phyloP scores from a whole-genome alignment of 805 yeast genomes.

The Blastobotrys americana region DNA sequence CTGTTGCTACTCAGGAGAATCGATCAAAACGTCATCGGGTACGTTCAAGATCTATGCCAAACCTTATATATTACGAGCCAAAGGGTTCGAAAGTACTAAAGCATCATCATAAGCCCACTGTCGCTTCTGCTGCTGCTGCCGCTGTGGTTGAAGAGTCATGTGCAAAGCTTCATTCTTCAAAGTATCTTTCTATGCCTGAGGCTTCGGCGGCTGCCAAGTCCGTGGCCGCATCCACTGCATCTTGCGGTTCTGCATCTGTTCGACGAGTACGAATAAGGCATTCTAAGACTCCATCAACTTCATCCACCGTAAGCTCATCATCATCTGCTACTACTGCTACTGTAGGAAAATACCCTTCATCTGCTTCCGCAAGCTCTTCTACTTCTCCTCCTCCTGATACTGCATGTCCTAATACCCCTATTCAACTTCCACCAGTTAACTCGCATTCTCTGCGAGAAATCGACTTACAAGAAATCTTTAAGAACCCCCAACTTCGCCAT shows the following conservation, averaged over 20 bases:
- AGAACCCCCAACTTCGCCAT: conserved; percentile 87
- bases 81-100: not conserved
- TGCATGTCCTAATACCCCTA: conserved; percentile 5
- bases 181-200: conserved; percentile 2
- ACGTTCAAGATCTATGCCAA: conserved; percentile 20
- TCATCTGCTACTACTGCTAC: conserved; percentile 6
- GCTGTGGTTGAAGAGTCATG: not conserved
- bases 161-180: not conserved
- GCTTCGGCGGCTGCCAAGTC: conserved; percentile 8
- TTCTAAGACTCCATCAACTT: not conserved
- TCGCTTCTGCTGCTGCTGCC: not conserved
- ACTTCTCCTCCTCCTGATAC: conserved; percentile 8
- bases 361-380: not conserved
- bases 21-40: conserved; percentile 12
- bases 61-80: conserved; percentile 12
- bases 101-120: not conserved
- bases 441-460: conserved; percentile 75
- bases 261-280: not conserved
- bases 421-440: conserved; percentile 70
- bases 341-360: not conserved
- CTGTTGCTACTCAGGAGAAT: no score
- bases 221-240: not conserved
- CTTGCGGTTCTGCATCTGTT: not conserved
- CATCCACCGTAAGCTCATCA: not conserved
- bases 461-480: conserved; percentile 79